Conservation (phyloP, 768 basidiomycete genomes). For the Tulasnella calospora region DNA sequence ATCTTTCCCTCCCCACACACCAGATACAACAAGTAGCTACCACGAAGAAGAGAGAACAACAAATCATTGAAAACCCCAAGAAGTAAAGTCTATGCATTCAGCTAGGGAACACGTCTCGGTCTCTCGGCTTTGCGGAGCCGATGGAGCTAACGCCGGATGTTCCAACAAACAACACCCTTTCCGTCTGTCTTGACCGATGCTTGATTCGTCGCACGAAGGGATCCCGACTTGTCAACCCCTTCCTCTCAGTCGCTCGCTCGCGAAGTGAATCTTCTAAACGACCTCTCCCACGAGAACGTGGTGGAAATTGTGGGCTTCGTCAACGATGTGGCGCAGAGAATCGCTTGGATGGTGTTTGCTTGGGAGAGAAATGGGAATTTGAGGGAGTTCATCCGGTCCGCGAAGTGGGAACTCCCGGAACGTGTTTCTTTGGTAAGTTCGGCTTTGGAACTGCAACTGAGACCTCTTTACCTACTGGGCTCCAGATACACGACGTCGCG, state of each 20-base stretch:
- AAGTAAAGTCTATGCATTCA: too few species aligned
- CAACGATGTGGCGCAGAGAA: neutral
- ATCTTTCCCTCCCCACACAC: too few species aligned
- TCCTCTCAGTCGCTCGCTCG: neutral
- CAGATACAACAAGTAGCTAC: too few species aligned
- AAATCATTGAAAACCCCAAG: too few species aligned
- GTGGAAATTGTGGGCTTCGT: neutral
- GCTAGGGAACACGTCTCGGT: too few species aligned
- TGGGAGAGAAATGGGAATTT: neutral
- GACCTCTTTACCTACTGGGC: neutral
- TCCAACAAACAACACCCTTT: too few species aligned
- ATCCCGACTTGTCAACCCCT: neutral
- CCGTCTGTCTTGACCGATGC: neutral
- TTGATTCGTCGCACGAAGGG: too few species aligned
- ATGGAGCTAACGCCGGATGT: too few species aligned
- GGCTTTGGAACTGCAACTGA: neutral
- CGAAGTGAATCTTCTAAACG: neutral
- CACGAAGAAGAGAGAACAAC: too few species aligned
- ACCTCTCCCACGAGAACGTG: neutral
- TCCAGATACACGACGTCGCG: neutral
- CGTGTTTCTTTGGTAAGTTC: neutral
- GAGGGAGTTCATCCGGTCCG: neutral
- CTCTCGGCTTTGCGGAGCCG: too few species aligned
- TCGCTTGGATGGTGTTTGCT: neutral
- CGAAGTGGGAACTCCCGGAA: neutral